phyloP scores from a whole-genome alignment of 2,329 filamentous ascomycete species.

The Epichloe elymi region DNA sequence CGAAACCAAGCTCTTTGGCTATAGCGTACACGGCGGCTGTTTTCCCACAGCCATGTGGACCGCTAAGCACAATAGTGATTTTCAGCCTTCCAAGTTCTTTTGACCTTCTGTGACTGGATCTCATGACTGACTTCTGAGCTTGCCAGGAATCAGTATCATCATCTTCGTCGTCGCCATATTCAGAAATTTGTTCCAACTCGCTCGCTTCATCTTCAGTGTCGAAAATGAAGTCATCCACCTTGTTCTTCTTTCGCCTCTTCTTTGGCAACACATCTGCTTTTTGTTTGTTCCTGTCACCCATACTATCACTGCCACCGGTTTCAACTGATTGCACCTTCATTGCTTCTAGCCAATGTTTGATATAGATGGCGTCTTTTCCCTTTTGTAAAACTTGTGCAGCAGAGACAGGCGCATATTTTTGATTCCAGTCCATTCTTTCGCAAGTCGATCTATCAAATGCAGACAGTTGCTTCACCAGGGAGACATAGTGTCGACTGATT shows the following conservation, averaged over 20 bases:
- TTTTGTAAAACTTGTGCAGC: conserved; percentile 64
- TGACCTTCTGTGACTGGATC: conserved; percentile 23
- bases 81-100: conserved; percentile 38
- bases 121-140: conserved; percentile 41
- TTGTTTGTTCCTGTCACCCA: conserved; percentile 15
- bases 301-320: conserved; percentile 33
- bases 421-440: conserved; percentile 60
- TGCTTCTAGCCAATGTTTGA: conserved; percentile 70
- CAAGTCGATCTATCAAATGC: conserved; percentile 71
- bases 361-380: conserved; percentile 52
- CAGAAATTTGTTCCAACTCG: conserved; percentile 55
- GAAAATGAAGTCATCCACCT: conserved; percentile 69
- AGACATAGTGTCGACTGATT: conserved; percentile 43
- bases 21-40: conserved; percentile 85
- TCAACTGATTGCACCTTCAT: conserved; percentile 68
- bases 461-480: conserved; percentile 50
- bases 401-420: conserved; percentile 68
- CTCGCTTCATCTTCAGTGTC: conserved; percentile 63
- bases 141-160: conserved; percentile 25
- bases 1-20: conserved; percentile 82
- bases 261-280: conserved; percentile 22
- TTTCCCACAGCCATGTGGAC: conserved; percentile 83
- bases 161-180: conserved; percentile 46
- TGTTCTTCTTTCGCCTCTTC: conserved; percentile 59
- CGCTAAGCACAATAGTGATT: conserved; percentile 80